Evolutionary conservation across 257 asterid genomes (phyloP).

Genomic region (Jacaranda copaia): DNA sequence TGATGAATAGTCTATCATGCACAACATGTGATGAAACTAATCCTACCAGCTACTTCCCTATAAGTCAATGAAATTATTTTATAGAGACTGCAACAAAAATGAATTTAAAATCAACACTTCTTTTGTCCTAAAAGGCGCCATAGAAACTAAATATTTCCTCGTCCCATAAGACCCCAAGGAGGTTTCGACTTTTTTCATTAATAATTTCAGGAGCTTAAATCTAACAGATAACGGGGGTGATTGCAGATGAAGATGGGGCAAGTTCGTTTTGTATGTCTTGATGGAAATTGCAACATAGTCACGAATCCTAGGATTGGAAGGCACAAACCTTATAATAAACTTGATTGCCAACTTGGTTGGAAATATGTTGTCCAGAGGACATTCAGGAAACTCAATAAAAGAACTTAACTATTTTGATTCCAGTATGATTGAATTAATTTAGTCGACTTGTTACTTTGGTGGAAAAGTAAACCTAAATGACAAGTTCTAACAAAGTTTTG

Average conservation of each 20-base stretch:
- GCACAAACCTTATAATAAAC: not conserved
- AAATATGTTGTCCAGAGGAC: not conserved
- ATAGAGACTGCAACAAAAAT: conserved; percentile 12
- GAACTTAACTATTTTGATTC: too few species aligned
- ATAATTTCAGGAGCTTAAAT: conserved; percentile 14
- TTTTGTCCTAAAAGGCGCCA: conserved; percentile 28
- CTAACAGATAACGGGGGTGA: conserved; percentile 1
- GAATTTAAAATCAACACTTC: conserved; percentile 27
- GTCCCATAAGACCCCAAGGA: conserved; percentile 26
- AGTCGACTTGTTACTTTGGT: too few species aligned
- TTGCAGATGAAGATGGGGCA: not conserved
- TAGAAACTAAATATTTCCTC: conserved; percentile 36
- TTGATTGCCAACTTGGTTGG: not conserved
- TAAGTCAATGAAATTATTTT: conserved; percentile 39
- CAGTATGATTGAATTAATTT: too few species aligned
- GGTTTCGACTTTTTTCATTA: not conserved
- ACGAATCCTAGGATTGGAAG: conserved; percentile 6
- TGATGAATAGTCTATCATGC: conserved; percentile 18
- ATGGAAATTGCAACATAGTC: too few species aligned
- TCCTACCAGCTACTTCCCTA: conserved; percentile 37
- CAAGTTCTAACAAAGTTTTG: too few species aligned
- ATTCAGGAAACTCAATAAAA: too few species aligned
- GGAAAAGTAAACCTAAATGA: too few species aligned
- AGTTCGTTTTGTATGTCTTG: too few species aligned
- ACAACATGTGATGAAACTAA: conserved; percentile 37